Percentiles rank a stretch among this genome's conserved stretches.
Evolutionary conservation across 768 basidiomycete species (phyloP).

Genomic region (Cantharellus anzutake): DNA sequence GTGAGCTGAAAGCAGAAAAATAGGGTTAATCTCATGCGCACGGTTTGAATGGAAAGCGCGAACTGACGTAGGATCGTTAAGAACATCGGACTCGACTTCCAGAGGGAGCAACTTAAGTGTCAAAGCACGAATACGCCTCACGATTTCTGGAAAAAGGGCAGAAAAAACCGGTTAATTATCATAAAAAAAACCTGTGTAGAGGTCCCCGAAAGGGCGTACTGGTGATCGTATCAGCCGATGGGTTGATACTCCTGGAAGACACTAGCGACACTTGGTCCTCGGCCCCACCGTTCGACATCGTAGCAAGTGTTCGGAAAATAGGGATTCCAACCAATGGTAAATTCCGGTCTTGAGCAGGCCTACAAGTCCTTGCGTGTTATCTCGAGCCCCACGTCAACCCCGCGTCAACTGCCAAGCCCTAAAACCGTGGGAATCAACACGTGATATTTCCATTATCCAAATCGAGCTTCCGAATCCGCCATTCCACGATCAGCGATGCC

Average conservation of each 20-base stretch:
- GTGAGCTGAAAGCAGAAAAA: slow-evolving; percentile 29
- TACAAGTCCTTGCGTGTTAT: too few relatives aligned
- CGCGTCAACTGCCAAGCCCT: too few relatives aligned
- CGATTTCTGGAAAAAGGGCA: slow-evolving; percentile 35
- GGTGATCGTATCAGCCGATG: slow-evolving; percentile 53
- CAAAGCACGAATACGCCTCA: slow-evolving; percentile 60
- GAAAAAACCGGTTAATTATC: too few relatives aligned
- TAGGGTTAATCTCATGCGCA: neutral
- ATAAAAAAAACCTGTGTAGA: too few relatives aligned
- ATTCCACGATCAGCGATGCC: too few relatives aligned
- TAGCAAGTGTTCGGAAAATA: neutral
- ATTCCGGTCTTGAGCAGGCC: too few relatives aligned
- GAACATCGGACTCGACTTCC: slow-evolving; percentile 45
- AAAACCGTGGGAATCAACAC: too few relatives aligned
- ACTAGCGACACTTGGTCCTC: slow-evolving; percentile 29
- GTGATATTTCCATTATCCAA: neutral
- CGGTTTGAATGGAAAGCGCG: neutral
- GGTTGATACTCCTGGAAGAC: slow-evolving; percentile 28
- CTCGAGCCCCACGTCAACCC: too few relatives aligned
- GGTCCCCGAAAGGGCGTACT: slow-evolving; percentile 27
- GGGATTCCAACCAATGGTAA: neutral
- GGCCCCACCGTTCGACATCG: neutral
- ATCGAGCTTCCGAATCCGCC: neutral
- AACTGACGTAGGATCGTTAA: slow-evolving; percentile 33
- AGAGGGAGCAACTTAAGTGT: slow-evolving; percentile 60